Evolutionary conservation across 805 yeast species (phyloP).

Genomic region (Jamesozyma rosinii): DNA sequence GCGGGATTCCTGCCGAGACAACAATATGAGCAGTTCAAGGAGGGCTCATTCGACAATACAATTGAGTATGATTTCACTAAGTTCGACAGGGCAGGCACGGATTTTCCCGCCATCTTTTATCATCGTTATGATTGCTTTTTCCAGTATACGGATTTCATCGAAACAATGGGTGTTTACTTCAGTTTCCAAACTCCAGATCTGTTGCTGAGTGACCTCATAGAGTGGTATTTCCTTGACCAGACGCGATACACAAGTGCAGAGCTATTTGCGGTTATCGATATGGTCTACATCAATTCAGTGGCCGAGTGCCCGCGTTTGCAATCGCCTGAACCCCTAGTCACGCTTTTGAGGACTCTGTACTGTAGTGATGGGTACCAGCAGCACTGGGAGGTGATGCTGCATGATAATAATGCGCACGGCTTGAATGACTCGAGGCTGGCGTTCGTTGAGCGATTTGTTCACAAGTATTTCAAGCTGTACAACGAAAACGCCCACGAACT

Average conservation of each 20-base stretch:
- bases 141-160: constrained; percentile 5
- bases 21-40: constrained; percentile 2
- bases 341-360: constrained; percentile 2
- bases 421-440: not conserved
- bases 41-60: not conserved
- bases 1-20: constrained; percentile 4
- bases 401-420: not conserved
- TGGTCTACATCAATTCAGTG: not conserved
- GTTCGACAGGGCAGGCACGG: constrained; percentile 1
- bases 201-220: not conserved
- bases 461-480: constrained; percentile 2
- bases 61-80: not conserved
- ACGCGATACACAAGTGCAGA: not conserved
- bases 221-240: constrained; percentile 1
- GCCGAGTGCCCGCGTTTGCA: not conserved
- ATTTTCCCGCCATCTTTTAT: constrained; percentile 17
- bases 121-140: constrained; percentile 10
- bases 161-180: constrained; percentile 6
- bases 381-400: not conserved
- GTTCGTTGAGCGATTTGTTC: not conserved
- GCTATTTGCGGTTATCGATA: not conserved
- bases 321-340: constrained; percentile 7
- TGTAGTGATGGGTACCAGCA: not conserved
- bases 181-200: constrained; percentile 2
- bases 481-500: constrained; percentile 4